Evolutionary conservation across 2,329 filamentous ascomycete species (phyloP).

Genomic region (Mariannaea sp.): DNA sequence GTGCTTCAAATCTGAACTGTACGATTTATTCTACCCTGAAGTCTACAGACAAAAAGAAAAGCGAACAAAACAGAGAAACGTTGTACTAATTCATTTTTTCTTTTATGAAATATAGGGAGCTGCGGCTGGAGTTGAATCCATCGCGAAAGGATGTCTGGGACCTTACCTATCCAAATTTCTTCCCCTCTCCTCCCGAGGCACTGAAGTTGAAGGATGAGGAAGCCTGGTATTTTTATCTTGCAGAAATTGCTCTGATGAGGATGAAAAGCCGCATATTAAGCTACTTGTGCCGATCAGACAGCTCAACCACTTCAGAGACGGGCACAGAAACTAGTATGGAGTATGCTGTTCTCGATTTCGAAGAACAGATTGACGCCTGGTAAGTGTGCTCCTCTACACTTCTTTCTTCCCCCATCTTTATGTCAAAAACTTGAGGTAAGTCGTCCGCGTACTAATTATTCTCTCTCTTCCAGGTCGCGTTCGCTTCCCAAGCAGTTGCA

Average conservation of each 20-base stretch:
- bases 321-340: not conserved
- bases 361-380: slow-evolving; percentile 7
- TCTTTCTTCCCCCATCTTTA: no score
- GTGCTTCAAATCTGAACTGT: slow-evolving; percentile 14
- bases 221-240: slow-evolving; percentile 11
- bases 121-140: slow-evolving; percentile 3
- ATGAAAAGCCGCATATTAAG: slow-evolving; percentile 8
- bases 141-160: slow-evolving; percentile 4
- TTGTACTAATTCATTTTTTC: no score
- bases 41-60: no score
- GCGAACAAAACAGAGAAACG: no score
- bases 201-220: slow-evolving; percentile 7
- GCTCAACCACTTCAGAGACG: not conserved
- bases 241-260: slow-evolving; percentile 6
- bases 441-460: not conserved
- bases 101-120: not conserved
- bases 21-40: not conserved
- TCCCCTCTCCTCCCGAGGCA: not conserved
- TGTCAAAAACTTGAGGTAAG: not conserved
- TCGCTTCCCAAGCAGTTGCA: not conserved
- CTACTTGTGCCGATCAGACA: not conserved
- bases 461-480: not conserved
- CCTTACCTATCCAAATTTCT: slow-evolving; percentile 3
- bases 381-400: not conserved
- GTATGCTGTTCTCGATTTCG: not conserved